phyloP scores from a whole-genome alignment of 2,329 filamentous ascomycete species.

The Scorias spongiosa region DNA sequence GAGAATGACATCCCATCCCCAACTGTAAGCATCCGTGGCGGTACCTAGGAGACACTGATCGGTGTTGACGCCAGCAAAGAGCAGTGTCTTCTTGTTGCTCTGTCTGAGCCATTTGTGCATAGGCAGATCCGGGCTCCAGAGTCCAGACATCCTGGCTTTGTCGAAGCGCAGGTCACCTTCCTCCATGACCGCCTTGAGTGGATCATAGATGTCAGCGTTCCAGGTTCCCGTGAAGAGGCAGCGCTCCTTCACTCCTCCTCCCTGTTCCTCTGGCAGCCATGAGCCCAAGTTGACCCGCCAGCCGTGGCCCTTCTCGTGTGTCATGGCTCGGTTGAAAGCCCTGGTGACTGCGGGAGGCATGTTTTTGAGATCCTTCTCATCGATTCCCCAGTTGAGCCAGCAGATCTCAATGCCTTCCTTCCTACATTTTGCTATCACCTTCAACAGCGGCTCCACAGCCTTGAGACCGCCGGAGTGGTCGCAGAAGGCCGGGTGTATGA shows the following conservation, averaged over 20 bases:
- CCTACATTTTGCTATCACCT: slow-evolving; percentile 25
- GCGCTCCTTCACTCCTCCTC: slow-evolving; percentile 18
- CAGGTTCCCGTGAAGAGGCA: slow-evolving; percentile 28
- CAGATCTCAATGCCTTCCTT: slow-evolving; percentile 25
- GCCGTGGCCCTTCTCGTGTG: slow-evolving; percentile 20
- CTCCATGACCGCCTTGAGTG: slow-evolving; percentile 22
- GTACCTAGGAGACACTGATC: slow-evolving; percentile 29
- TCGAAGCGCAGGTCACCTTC: slow-evolving; percentile 29
- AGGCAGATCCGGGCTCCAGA: slow-evolving; percentile 26
- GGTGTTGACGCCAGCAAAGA: slow-evolving; percentile 29
- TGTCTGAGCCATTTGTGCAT: slow-evolving; percentile 26
- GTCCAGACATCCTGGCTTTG: slow-evolving; percentile 27
- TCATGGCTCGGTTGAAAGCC: slow-evolving; percentile 22
- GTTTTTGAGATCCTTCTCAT: slow-evolving; percentile 21
- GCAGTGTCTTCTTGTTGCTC: slow-evolving; percentile 26
- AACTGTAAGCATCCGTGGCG: slow-evolving; percentile 27
- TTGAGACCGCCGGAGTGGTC: slow-evolving; percentile 17
- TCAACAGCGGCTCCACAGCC: slow-evolving; percentile 23
- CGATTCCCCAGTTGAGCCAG: slow-evolving; percentile 29
- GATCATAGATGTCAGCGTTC: slow-evolving; percentile 28
- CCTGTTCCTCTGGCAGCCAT: slow-evolving; percentile 22
- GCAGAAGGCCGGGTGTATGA: slow-evolving; percentile 20
- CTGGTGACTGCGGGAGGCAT: slow-evolving; percentile 29
- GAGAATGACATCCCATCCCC: slow-evolving; percentile 28
- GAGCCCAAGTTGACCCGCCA: slow-evolving; percentile 28